phyloP scores from a whole-genome alignment of 2,329 filamentous ascomycete genomes.

The Calonectria honghensis region DNA sequence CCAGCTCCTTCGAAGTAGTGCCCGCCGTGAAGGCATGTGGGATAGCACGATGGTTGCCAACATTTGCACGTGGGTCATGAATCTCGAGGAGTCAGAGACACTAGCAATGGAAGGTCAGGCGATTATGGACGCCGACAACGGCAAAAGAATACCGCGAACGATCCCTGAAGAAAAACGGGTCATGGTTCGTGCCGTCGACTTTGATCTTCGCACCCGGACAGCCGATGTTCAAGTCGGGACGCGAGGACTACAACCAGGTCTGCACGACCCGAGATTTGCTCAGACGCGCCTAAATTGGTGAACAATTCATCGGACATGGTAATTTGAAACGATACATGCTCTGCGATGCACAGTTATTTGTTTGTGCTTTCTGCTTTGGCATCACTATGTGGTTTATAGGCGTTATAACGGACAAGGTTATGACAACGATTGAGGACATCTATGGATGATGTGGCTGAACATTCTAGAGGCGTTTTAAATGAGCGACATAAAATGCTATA shows the following conservation, averaged over 20 bases:
- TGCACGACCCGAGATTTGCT: conserved; percentile 68
- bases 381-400: conserved; percentile 3
- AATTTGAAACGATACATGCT: not conserved
- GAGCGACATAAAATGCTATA: not conserved
- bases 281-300: conserved; percentile 70
- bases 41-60: conserved; percentile 76
- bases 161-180: conserved; percentile 73
- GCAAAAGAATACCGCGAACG: conserved; percentile 43
- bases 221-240: conserved; percentile 74
- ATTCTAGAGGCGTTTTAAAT: conserved; percentile 6
- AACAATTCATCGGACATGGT: conserved; percentile 17
- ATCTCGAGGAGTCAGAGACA: conserved; percentile 70
- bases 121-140: conserved; percentile 29
- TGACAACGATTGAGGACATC: not conserved
- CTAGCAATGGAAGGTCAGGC: conserved; percentile 53
- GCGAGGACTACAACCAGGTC: conserved; percentile 68
- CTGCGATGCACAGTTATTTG: too few species aligned
- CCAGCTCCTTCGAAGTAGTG: conserved; percentile 74
- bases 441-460: not conserved
- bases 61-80: conserved; percentile 73
- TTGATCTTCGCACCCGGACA: conserved; percentile 71
- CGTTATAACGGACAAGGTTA: conserved; percentile 5
- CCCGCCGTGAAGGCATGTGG: conserved; percentile 81
- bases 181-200: conserved; percentile 74
- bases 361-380: not conserved